These are phyloP conservation scores for Phytophthora syringae DNA, from an alignment of 352 stramenopile species.

Conservation along the genomic window DNA sequence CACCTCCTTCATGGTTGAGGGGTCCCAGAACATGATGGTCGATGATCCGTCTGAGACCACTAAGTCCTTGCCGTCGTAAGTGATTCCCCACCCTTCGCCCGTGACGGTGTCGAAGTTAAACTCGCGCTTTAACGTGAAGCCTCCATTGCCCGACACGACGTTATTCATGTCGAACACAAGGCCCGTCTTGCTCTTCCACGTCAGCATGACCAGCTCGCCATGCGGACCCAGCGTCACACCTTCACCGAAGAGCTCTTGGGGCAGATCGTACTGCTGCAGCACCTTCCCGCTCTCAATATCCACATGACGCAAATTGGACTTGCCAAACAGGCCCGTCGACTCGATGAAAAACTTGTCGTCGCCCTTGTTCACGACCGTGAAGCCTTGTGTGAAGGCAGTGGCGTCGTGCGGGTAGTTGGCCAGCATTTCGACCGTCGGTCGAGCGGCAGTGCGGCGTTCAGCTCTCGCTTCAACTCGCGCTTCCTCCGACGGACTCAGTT, in stretches of 20 bases:
- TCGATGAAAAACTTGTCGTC: conserved; percentile 90
- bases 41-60: conserved; percentile 91
- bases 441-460: conserved; percentile 8
- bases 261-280: conserved; percentile 63
- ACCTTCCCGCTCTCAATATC: conserved; percentile 88
- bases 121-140: conserved; percentile 50
- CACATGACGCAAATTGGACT: conserved; percentile 89
- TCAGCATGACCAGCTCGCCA: conserved; percentile 90
- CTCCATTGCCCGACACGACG: conserved; percentile 22
- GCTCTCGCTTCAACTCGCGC: conserved; percentile 21
- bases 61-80: conserved; percentile 68
- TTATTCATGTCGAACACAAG: conserved; percentile 85
- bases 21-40: conserved; percentile 93
- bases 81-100: conserved; percentile 95
- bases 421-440: conserved; percentile 63
- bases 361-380: conserved; percentile 62
- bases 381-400: conserved; percentile 87
- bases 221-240: conserved; percentile 84
- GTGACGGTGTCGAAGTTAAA: conserved; percentile 83
- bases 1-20: conserved; percentile 72
- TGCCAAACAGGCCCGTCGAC: conserved; percentile 90
- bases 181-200: conserved; percentile 88
- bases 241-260: conserved; percentile 88
- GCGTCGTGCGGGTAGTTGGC: conserved; percentile 82
- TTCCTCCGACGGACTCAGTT: conserved; percentile 19